phyloP scores from a whole-genome alignment of 2,329 filamentous ascomycete species.

The Fusarium udum region DNA sequence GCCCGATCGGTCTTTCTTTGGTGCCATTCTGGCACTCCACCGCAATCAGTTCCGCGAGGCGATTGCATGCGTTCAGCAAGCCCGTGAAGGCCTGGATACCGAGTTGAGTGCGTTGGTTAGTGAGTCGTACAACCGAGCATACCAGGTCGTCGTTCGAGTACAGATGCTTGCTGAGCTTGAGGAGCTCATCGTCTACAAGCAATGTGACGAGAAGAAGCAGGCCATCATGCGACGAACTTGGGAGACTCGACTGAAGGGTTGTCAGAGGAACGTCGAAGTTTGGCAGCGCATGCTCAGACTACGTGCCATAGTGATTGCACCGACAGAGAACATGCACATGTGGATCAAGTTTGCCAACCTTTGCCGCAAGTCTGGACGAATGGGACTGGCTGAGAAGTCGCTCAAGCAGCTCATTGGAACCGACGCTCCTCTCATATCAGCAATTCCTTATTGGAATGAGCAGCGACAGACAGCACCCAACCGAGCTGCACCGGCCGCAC shows the following conservation, averaged over 20 bases:
- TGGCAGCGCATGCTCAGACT: conserved; percentile 99
- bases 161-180: conserved; percentile 99
- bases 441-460: conserved; percentile 68
- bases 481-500: conserved; percentile 69
- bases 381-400: conserved; percentile 94
- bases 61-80: conserved; percentile 87
- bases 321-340: conserved; percentile 96
- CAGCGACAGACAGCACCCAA: conserved; percentile 27
- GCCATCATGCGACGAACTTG: conserved; percentile 92
- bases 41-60: conserved; percentile 96
- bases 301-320: conserved; percentile 88
- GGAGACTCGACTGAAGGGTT: conserved; percentile 94
- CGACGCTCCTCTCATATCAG: conserved; percentile 68
- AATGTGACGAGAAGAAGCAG: conserved; percentile 88
- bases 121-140: conserved; percentile 97
- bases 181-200: conserved; percentile 98
- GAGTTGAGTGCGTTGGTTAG: conserved; percentile 96
- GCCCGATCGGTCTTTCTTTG: conserved; percentile 96
- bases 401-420: conserved; percentile 87
- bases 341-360: conserved; percentile 99
- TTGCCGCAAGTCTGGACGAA: conserved; percentile 93
- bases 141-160: conserved; percentile 96
- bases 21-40: conserved; percentile 92
- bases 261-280: conserved; percentile 95
- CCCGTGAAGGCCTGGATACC: conserved; percentile 91